Evolutionary conservation across 164 flowering plant species (phyloP).

Genomic region (Vitis labrusca): DNA sequence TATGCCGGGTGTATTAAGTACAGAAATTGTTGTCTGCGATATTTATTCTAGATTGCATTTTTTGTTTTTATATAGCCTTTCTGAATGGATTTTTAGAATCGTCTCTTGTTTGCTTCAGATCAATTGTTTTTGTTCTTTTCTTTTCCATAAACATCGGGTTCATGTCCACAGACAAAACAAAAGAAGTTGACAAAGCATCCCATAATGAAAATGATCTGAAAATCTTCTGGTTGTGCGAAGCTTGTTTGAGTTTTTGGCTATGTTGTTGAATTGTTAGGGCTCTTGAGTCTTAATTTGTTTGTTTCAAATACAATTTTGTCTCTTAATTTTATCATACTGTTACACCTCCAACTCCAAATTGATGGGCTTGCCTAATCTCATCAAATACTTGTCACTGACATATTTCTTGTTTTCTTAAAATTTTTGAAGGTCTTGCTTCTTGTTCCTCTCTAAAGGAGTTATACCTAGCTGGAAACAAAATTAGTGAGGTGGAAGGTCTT

Average conservation of each 20-base stretch:
- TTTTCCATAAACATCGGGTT: too few species aligned
- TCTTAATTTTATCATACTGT: not conserved
- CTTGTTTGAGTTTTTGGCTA: not conserved
- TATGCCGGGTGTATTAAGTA: too few species aligned
- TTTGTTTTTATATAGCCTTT: too few species aligned
- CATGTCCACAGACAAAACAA: not conserved
- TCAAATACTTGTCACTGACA: not conserved
- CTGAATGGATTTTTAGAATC: too few species aligned
- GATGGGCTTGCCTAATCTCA: not conserved
- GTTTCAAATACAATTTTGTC: too few species aligned
- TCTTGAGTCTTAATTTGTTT: too few species aligned
- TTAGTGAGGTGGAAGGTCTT: slow-evolving; percentile 96
- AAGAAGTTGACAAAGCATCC: not conserved
- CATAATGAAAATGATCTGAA: not conserved
- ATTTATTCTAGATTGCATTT: too few species aligned
- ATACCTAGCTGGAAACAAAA: slow-evolving; percentile 90
- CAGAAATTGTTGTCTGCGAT: too few species aligned
- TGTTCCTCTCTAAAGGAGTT: slow-evolving; percentile 89
- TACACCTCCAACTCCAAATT: too few species aligned
- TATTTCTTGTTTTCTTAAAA: not conserved
- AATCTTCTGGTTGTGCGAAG: not conserved
- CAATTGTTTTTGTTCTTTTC: too few species aligned
- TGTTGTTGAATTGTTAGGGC: not conserved
- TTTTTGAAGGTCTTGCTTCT: slow-evolving; percentile 67
- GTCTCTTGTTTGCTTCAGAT: too few species aligned